A percentile compares a stretch with the other conserved stretches of the same genome.
phyloP scores from a whole-genome alignment of 208 protist species.

The Trypanosoma rangeli region DNA sequence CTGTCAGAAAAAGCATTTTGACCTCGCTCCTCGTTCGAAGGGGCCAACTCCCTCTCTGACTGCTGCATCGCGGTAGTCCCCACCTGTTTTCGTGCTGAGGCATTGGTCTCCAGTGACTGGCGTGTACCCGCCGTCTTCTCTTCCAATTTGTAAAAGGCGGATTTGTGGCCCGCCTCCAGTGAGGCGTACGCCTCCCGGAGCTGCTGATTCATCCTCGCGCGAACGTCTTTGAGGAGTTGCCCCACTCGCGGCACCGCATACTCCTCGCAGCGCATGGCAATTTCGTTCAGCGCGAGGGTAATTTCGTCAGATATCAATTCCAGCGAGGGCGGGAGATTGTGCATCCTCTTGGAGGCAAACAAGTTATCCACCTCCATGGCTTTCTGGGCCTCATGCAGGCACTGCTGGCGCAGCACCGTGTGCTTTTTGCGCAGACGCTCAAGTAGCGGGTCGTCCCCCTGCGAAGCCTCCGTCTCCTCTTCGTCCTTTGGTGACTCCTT shows the following conservation, averaged over 20 bases:
- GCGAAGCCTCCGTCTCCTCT: neutral
- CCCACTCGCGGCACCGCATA: slow-evolving; percentile 28
- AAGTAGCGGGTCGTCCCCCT: slow-evolving; percentile 30
- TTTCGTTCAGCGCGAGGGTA: slow-evolving; percentile 54
- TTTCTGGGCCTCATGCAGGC: slow-evolving; percentile 41
- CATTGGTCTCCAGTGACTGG: neutral
- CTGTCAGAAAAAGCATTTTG: neutral
- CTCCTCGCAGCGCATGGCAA: slow-evolving; percentile 39
- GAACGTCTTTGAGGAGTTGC: slow-evolving; percentile 60
- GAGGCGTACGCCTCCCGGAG: slow-evolving; percentile 61
- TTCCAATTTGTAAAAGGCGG: slow-evolving; percentile 58
- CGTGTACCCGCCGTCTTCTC: slow-evolving; percentile 24
- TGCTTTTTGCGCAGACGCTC: slow-evolving; percentile 56
- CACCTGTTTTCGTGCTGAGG: slow-evolving; percentile 23
- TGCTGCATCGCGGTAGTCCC: neutral
- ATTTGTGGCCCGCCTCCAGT: slow-evolving; percentile 77
- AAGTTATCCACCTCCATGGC: slow-evolving; percentile 42
- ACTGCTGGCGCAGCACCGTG: slow-evolving; percentile 36
- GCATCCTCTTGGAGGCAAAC: slow-evolving; percentile 38
- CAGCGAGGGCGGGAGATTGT: slow-evolving; percentile 46
- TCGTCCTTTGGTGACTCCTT: neutral
- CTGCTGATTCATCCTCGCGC: slow-evolving; percentile 56
- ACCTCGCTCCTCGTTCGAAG: neutral
- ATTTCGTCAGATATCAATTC: slow-evolving; percentile 78
- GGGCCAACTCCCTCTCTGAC: neutral